Conservation (phyloP, 495 filamentous ascomycete genomes). For the Margaritispora aquatica region DNA sequence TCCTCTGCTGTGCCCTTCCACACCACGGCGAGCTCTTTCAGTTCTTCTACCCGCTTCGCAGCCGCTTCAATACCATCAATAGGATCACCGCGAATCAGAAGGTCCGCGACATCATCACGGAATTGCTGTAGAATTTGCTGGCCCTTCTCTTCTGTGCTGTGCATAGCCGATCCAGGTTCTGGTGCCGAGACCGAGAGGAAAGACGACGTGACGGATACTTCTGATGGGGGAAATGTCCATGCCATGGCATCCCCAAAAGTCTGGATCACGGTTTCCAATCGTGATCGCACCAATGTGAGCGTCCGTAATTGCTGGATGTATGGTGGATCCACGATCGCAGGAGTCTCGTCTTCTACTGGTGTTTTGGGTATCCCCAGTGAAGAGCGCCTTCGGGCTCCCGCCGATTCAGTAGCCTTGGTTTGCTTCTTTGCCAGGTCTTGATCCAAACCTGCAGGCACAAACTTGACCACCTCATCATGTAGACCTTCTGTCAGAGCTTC, state of each 20-base stretch:
- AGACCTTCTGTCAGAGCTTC: slow-evolving; percentile 70
- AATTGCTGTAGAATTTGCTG: slow-evolving; percentile 64
- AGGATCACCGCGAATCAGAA: slow-evolving; percentile 52
- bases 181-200: slow-evolving; percentile 80
- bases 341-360: slow-evolving; percentile 14
- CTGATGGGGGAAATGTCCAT: slow-evolving; percentile 81
- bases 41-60: slow-evolving; percentile 58
- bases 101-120: slow-evolving; percentile 60
- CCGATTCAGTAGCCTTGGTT: slow-evolving; percentile 3
- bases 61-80: slow-evolving; percentile 63
- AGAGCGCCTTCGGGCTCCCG: slow-evolving; percentile 11
- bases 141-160: slow-evolving; percentile 71
- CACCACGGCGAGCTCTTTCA: slow-evolving; percentile 65
- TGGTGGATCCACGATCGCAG: slow-evolving; percentile 46
- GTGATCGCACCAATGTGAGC: slow-evolving; percentile 69
- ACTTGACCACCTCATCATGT: slow-evolving; percentile 60
- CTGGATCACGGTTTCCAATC: slow-evolving; percentile 79
- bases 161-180: slow-evolving; percentile 53
- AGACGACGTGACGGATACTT: slow-evolving; percentile 62
- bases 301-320: slow-evolving; percentile 76
- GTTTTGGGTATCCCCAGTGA: slow-evolving; percentile 19
- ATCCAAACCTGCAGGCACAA: slow-evolving; percentile 50
- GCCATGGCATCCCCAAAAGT: slow-evolving; percentile 91
- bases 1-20: slow-evolving; percentile 96
- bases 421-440: slow-evolving; percentile 15